phyloP scores from a whole-genome alignment of 805 yeast genomes.

The Metschnikowia santaceciliae region DNA sequence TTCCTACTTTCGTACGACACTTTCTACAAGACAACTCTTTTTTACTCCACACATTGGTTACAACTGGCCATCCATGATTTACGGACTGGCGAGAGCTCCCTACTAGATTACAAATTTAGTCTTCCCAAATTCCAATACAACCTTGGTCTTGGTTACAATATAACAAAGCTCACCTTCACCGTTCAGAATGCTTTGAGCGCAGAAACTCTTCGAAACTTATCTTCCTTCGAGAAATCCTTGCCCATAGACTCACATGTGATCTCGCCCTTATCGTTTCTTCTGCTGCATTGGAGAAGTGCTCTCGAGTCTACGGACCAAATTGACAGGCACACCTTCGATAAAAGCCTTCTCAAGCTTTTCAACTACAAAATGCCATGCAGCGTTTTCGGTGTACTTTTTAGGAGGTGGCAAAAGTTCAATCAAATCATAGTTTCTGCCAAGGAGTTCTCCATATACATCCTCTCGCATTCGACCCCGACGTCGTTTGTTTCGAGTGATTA shows the following conservation, averaged over 20 bases:
- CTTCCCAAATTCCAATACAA: neutral
- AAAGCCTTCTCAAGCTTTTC: neutral
- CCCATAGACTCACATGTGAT: conserved; percentile 6
- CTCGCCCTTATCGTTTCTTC: conserved; percentile 13
- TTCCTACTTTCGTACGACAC: conserved; percentile 34
- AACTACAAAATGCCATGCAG: neutral
- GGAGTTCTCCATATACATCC: neutral
- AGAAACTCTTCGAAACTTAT: conserved; percentile 7
- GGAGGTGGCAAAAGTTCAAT: neutral
- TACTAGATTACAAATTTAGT: neutral
- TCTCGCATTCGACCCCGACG: neutral
- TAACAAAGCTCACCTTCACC: conserved; percentile 8
- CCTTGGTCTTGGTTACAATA: neutral
- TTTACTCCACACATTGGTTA: neutral
- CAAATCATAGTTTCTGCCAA: neutral
- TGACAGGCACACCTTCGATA: neutral
- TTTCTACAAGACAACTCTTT: conserved; percentile 31
- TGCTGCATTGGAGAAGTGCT: neutral
- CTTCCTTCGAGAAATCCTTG: conserved; percentile 8
- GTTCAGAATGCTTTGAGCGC: conserved; percentile 9
- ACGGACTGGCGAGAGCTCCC: neutral
- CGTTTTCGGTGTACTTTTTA: neutral
- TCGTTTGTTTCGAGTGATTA: neutral
- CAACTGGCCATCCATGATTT: conserved; percentile 1
- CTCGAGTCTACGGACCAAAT: neutral